Conservation (phyloP, 495 filamentous ascomycete species). For the Xylaria acuta region DNA sequence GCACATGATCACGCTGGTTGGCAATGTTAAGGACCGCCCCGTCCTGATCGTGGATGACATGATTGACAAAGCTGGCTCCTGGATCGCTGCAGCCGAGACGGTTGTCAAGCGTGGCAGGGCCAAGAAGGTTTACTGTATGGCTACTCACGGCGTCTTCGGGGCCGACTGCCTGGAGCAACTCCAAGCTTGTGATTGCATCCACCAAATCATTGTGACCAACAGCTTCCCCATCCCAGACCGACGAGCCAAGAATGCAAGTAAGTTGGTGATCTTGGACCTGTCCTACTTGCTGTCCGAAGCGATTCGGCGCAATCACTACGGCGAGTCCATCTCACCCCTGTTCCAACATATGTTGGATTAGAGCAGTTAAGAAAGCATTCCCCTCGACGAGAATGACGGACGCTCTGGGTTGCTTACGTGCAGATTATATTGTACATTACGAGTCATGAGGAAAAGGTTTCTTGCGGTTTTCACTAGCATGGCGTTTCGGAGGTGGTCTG, state of each 20-base stretch:
- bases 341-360: slow-evolving; percentile 75
- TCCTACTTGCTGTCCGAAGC: slow-evolving; percentile 88
- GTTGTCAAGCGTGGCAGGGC: slow-evolving; percentile 91
- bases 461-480: slow-evolving; percentile 25
- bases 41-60: slow-evolving; percentile 98
- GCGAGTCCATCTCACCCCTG: slow-evolving; percentile 82
- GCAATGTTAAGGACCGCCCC: slow-evolving; percentile 82
- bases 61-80: slow-evolving; percentile 96
- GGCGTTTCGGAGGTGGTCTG: slow-evolving; percentile 30
- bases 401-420: slow-evolving; percentile 7
- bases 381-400: slow-evolving; percentile 16
- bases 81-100: slow-evolving; percentile 98
- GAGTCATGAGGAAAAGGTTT: slow-evolving; percentile 25
- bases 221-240: slow-evolving; percentile 86
- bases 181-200: slow-evolving; percentile 88
- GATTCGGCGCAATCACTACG: slow-evolving; percentile 94
- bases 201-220: slow-evolving; percentile 94
- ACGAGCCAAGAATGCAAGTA: slow-evolving; percentile 72
- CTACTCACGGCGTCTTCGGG: slow-evolving; percentile 93
- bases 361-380: slow-evolving; percentile 21
- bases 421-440: slow-evolving; percentile 29
- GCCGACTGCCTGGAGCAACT: slow-evolving; percentile 88
- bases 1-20: slow-evolving; percentile 94
- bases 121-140: slow-evolving; percentile 95
- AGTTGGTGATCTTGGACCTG: slow-evolving; percentile 87